phyloP scores from a whole-genome alignment of 2,329 filamentous ascomycete species.

The Penicillium capsulatum region DNA sequence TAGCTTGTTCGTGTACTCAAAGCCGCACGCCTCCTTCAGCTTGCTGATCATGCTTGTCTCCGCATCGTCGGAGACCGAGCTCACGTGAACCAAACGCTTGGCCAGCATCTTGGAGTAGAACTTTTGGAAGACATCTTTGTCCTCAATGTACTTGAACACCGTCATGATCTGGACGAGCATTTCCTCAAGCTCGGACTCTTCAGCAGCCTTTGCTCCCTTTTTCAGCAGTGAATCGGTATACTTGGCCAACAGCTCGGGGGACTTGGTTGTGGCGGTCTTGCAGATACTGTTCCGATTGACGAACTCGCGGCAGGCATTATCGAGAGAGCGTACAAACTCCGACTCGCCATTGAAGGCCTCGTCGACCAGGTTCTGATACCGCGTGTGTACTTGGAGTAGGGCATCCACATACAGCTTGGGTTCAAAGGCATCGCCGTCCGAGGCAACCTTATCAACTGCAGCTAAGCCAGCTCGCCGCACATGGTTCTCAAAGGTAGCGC shows the following conservation, averaged over 20 bases:
- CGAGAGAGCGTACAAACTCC: conserved; percentile 90
- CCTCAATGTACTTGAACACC: conserved; percentile 99
- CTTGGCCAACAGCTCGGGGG: conserved; percentile 89
- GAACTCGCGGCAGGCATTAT: conserved; percentile 96
- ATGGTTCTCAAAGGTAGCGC: conserved; percentile 83
- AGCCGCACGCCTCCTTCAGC: conserved; percentile 95
- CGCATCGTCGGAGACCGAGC: conserved; percentile 91
- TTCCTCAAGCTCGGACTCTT: conserved; percentile 89
- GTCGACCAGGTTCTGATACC: conserved; percentile 88
- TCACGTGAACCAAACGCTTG: conserved; percentile 88
- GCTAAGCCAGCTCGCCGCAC: conserved; percentile 83
- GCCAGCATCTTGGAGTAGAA: conserved; percentile 98
- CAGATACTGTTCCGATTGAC: conserved; percentile 97
- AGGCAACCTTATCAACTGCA: conserved; percentile 85
- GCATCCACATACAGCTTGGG: conserved; percentile 97
- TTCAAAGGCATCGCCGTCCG: conserved; percentile 83
- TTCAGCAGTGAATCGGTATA: conserved; percentile 90
- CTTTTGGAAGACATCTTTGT: conserved; percentile 99
- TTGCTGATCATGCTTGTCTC: conserved; percentile 99
- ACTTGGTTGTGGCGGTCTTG: conserved; percentile 87
- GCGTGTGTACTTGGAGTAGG: conserved; percentile 85
- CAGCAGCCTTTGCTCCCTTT: conserved; percentile 83
- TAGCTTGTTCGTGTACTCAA: conserved; percentile 98
- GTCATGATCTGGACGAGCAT: conserved; percentile 94
- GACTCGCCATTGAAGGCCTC: conserved; percentile 91